A percentile compares a stretch with the other conserved stretches of the same genome.
These are phyloP conservation scores for Candida maltosa DNA, from an alignment of 805 yeast species.

Conservation along the genomic window DNA sequence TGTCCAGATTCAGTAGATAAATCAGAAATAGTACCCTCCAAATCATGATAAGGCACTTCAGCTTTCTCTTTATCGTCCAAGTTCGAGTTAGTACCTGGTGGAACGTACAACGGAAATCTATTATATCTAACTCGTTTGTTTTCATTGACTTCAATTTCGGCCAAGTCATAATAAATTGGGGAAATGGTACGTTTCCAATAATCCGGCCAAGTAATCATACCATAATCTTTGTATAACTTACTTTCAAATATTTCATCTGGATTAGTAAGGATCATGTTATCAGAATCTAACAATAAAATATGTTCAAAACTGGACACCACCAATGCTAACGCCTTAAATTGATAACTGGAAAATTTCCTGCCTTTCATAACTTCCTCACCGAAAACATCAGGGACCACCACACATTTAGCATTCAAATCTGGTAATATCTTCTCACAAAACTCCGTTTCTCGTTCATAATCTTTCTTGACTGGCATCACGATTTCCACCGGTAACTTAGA, in stretches of 20 bases:
- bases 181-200: constrained; percentile 38
- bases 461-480: constrained; percentile 30
- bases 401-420: constrained; percentile 60
- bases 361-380: constrained; percentile 48
- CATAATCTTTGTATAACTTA: constrained; percentile 23
- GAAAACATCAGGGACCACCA: constrained; percentile 45
- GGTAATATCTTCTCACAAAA: constrained; percentile 64
- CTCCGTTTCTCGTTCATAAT: constrained; percentile 27
- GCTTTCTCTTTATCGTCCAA: constrained; percentile 10
- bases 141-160: constrained; percentile 28
- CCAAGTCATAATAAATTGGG: constrained; percentile 42
- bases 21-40: constrained; percentile 67
- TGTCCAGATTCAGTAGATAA: constrained; percentile 72
- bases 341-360: constrained; percentile 56
- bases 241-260: constrained; percentile 30
- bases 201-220: constrained; percentile 44
- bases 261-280: constrained; percentile 25
- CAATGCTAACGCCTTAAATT: constrained; percentile 58
- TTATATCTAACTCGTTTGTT: constrained; percentile 22
- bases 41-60: constrained; percentile 53
- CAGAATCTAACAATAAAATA: constrained; percentile 32
- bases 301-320: constrained; percentile 33
- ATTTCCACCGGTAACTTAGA: constrained; percentile 38
- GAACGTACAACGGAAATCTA: constrained; percentile 21
- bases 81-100: constrained; percentile 10